These are phyloP conservation scores for Trypanosoma scelopori DNA, from an alignment of 208 protist species.

Conservation along the genomic window DNA sequence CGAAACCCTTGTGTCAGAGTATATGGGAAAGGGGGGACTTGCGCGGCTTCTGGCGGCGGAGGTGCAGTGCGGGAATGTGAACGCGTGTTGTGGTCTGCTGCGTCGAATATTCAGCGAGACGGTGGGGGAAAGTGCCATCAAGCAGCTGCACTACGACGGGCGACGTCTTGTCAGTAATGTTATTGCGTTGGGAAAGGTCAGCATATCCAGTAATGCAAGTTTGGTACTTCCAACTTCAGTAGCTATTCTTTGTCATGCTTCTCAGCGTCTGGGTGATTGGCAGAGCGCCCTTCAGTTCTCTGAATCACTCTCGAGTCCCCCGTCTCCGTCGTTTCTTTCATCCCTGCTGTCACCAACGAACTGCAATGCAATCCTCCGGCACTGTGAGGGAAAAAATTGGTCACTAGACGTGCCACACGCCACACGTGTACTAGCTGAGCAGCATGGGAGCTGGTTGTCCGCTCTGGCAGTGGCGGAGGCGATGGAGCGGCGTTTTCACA, in stretches of 20 bases:
- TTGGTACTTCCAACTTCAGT: slow-evolving; percentile 64
- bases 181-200: slow-evolving; percentile 45
- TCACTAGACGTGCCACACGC: slow-evolving; percentile 63
- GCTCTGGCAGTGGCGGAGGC: slow-evolving; percentile 62
- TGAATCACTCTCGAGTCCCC: slow-evolving; percentile 39
- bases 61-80: slow-evolving; percentile 62
- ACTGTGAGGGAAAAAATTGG: slow-evolving; percentile 49
- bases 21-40: slow-evolving; percentile 45
- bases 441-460: slow-evolving; percentile 64
- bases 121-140: slow-evolving; percentile 13
- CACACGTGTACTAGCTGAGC: slow-evolving; percentile 58
- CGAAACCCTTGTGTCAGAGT: not conserved
- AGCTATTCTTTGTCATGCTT: slow-evolving; percentile 69
- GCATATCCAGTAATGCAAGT: slow-evolving; percentile 42
- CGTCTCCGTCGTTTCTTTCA: slow-evolving; percentile 73
- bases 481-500: slow-evolving; percentile 57
- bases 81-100: slow-evolving; percentile 79
- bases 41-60: slow-evolving; percentile 50
- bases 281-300: slow-evolving; percentile 63
- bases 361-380: slow-evolving; percentile 31
- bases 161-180: slow-evolving; percentile 39
- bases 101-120: slow-evolving; percentile 71
- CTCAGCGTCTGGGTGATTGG: slow-evolving; percentile 78
- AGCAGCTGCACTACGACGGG: not conserved
- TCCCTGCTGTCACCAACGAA: slow-evolving; percentile 68